Base-by-base conservation (phyloP, 2,329 filamentous ascomycete species). In the Ophiostoma piceae region DNA sequence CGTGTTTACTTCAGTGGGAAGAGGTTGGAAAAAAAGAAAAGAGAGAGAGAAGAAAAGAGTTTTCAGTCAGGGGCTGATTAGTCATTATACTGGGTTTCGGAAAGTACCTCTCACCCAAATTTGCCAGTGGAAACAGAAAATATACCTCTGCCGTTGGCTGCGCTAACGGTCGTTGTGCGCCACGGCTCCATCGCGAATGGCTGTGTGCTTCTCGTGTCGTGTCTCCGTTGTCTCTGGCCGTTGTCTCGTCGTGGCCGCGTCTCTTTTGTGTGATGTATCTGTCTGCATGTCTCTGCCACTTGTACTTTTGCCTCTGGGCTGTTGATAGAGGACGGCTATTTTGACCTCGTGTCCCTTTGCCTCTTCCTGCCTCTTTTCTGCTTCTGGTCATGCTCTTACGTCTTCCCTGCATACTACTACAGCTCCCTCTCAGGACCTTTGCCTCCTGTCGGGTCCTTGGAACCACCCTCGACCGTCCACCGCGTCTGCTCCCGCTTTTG, bases 31-130 rank as follows among this genome's bases (percentile, higher is more conserved):
- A 43, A 5, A 5, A 14, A 43, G 16, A 43, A 43, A 14, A 6
- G 6, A 47, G 16, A 3, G 19, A 43, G 2, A 43, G 14, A 43
- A 19, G 39, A 41, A 41, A 12, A 16, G 16, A 47, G n/a, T 57
- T 57, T 57, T 57, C n/a, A 26, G 9, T 57, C 51, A 57, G 51
- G 51, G 51, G 51, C 51, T 57, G 51, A 9, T 57, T 57, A 57
- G 51, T 57, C 51, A 57, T 26, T 14, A 26, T 14, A 3, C 6
- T 2, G 0, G 8, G n/a, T 26, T 26, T 6, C 22, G 22, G n/a
- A 57, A 26, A 26, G 51, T 57, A 26, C 8, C 51, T 14, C 51
- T 3, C n/a, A 12, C 5, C 29, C 51, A 26, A 29, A 26, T 26
- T 14, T 12, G 26, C 22, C 9, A 26, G n/a, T n/a, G 26, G 4